These are phyloP conservation scores for Brassica rapa DNA, from an alignment of 345 rosid species.

Conservation along the genomic window DNA sequence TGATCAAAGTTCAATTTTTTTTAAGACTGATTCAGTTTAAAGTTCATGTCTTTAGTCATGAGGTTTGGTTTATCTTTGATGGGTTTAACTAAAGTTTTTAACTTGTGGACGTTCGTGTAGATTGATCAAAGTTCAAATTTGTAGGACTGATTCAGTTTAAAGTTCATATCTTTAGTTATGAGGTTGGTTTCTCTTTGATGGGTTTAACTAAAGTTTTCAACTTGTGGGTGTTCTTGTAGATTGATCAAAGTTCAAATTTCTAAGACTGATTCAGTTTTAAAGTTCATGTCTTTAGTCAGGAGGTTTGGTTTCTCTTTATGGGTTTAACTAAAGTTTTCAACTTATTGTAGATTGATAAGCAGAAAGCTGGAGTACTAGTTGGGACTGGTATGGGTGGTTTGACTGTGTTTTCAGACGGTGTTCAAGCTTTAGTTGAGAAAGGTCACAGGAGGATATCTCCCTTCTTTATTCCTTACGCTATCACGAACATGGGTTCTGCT, in stretches of 20 bases:
- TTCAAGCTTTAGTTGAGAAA: slow-evolving; percentile 77
- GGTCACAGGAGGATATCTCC: slow-evolving; percentile 90
- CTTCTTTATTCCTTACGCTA: slow-evolving; percentile 87
- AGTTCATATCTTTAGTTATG: not conserved
- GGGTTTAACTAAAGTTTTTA: not conserved
- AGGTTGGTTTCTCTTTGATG: no score
- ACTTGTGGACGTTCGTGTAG: no score
- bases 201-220: no score
- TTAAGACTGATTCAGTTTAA: not conserved
- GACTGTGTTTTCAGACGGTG: slow-evolving; percentile 83
- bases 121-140: slow-evolving; percentile 1
- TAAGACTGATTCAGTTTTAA: not conserved
- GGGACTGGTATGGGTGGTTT: slow-evolving; percentile 99
- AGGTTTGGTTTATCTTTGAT: not conserved
- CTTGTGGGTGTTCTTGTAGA: not conserved
- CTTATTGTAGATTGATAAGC: slow-evolving; percentile 66
- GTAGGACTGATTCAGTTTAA: not conserved
- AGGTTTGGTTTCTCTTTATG: not conserved
- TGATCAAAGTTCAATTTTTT: not conserved
- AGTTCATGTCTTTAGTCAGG: not conserved
- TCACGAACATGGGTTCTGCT: slow-evolving; percentile 97
- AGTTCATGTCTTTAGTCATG: not conserved
- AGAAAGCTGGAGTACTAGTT: slow-evolving; percentile 86
- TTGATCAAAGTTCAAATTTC: slow-evolving; percentile 1
- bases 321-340: not conserved